Percentiles rank a stretch among this genome's conserved stretches.
phyloP scores from a whole-genome alignment of 2,329 filamentous ascomycete genomes.

The Colletotrichum orbiculare region DNA sequence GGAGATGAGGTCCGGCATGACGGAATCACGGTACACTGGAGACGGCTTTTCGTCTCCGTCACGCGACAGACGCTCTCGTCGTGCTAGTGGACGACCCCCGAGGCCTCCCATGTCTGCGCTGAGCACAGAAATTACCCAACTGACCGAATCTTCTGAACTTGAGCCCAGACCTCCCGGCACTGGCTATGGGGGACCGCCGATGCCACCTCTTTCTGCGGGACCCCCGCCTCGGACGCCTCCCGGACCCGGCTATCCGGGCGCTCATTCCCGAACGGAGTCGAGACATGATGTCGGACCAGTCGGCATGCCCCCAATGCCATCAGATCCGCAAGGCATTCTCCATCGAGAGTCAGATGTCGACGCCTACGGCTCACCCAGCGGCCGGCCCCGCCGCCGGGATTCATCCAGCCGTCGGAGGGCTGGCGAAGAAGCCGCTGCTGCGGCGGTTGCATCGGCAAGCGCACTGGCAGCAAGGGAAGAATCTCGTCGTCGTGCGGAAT shows the following conservation, averaged over 20 bases:
- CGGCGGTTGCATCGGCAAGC: slow-evolving; percentile 59
- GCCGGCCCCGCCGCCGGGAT: slow-evolving; percentile 52
- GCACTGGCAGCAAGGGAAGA: slow-evolving; percentile 61
- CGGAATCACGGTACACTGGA: slow-evolving; percentile 74
- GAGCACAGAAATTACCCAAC: slow-evolving; percentile 35
- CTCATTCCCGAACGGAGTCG: slow-evolving; percentile 50
- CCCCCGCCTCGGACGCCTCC: slow-evolving; percentile 53
- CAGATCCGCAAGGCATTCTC: slow-evolving; percentile 56
- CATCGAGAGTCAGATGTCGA: slow-evolving; percentile 57
- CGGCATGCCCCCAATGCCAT: slow-evolving; percentile 59
- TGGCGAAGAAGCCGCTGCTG: slow-evolving; percentile 58
- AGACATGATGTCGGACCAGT: slow-evolving; percentile 51
- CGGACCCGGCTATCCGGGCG: slow-evolving; percentile 36
- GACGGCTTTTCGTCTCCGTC: slow-evolving; percentile 69
- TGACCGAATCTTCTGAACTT: slow-evolving; percentile 51
- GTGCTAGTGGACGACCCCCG: slow-evolving; percentile 41
- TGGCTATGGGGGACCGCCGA: slow-evolving; percentile 46
- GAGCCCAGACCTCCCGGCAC: slow-evolving; percentile 51
- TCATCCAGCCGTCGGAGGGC: slow-evolving; percentile 60
- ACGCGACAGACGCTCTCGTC: slow-evolving; percentile 41
- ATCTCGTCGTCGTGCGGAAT: slow-evolving; percentile 45
- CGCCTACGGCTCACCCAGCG: slow-evolving; percentile 53
- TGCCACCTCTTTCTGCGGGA: slow-evolving; percentile 49
- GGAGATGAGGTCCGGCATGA: slow-evolving; percentile 68
- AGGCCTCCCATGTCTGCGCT: slow-evolving; percentile 40